Conservation (phyloP, 1,139 yeast species). For the Yamadazyma kanchanaburiensis region DNA sequence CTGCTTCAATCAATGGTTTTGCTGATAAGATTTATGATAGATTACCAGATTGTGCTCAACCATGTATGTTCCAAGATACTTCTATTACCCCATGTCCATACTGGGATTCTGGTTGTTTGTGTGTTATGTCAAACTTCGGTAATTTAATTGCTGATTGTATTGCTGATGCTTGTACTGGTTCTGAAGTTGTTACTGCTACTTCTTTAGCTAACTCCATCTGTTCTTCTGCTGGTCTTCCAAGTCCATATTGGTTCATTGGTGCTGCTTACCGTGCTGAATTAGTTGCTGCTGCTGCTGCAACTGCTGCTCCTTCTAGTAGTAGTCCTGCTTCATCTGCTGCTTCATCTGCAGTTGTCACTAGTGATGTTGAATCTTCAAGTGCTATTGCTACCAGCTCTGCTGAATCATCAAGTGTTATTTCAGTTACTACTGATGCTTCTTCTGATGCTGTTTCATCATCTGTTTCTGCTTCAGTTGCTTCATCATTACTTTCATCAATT, state of each 20-base stretch:
- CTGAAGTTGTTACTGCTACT: conserved; percentile 22
- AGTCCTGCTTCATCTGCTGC: conserved; percentile 1
- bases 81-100: conserved; percentile 43
- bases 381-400: not conserved
- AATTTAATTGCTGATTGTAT: conserved; percentile 29
- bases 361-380: conserved; percentile 4
- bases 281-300: conserved; percentile 22
- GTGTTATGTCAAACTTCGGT: conserved; percentile 30
- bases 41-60: conserved; percentile 42
- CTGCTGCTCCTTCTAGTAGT: conserved; percentile 3
- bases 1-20: conserved; percentile 49
- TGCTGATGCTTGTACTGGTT: conserved; percentile 25
- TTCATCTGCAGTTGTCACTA: conserved; percentile 1
- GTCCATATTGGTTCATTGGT: conserved; percentile 20
- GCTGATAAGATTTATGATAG: conserved; percentile 41
- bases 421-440: not conserved
- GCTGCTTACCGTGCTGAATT: conserved; percentile 30
- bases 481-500: not conserved
- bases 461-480: not conserved
- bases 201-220: conserved; percentile 22
- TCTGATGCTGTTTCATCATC: not conserved
- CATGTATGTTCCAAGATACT: conserved; percentile 30
- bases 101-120: conserved; percentile 38
- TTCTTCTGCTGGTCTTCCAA: conserved; percentile 21
- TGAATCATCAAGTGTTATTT: not conserved